Percentiles rank a stretch among this genome's conserved stretches.
Evolutionary conservation across 2,329 filamentous ascomycete genomes (phyloP).

Genomic region (Grosmannia huntii): DNA sequence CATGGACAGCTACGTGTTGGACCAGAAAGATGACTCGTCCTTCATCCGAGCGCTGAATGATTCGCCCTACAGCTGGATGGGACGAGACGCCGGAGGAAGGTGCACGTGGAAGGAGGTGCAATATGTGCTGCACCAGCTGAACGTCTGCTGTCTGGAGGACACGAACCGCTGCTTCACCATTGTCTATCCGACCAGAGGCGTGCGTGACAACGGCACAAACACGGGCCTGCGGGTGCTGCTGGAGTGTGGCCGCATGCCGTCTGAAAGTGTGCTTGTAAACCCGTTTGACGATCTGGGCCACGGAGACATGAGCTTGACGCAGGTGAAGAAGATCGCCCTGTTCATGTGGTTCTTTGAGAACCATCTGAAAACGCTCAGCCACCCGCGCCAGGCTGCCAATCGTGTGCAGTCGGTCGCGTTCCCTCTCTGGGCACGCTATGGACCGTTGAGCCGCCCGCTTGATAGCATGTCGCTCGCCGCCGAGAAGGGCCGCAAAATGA

Average conservation of each 20-base stretch:
- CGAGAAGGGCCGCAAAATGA: neutral
- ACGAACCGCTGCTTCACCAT: neutral
- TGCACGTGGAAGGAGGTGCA: slow-evolving; percentile 1
- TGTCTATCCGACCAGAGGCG: neutral
- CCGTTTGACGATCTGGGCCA: neutral
- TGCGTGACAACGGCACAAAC: neutral
- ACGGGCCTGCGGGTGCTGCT: neutral
- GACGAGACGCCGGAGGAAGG: neutral
- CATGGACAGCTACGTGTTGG: neutral
- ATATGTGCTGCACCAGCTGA: neutral
- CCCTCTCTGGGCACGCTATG: neutral
- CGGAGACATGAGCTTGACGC: neutral
- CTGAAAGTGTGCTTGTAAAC: neutral
- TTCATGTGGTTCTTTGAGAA: slow-evolving; percentile 3
- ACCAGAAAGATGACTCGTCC: neutral
- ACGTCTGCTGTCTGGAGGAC: neutral
- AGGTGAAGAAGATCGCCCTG: neutral
- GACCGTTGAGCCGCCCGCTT: neutral
- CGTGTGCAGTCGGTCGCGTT: neutral
- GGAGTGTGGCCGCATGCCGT: neutral
- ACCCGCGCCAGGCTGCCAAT: neutral
- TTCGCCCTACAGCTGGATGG: neutral
- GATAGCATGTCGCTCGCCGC: neutral
- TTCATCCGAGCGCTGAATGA: neutral
- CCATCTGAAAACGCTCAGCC: neutral